Base-by-base conservation (phyloP, 2,329 filamentous ascomycete genomes). In the Sclerotinia borealis region DNA sequence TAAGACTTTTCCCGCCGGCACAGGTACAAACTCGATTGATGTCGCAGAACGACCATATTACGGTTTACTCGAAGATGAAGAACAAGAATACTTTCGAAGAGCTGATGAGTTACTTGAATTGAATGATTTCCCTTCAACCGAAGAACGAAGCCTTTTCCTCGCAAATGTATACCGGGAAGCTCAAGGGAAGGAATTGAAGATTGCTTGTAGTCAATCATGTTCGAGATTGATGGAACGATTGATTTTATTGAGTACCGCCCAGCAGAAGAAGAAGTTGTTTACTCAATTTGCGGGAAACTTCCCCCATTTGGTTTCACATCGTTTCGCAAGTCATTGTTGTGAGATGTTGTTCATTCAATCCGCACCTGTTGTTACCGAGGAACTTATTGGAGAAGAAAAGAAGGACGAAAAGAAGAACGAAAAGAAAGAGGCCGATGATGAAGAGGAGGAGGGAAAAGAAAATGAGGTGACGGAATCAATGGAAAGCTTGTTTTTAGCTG, bases 301-400 rank as follows among this genome's bases (percentile, higher is more conserved):
- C 76, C 80, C 93, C 64, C 89, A 93, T 71, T 83, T 99, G 34
- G 87, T 97, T 59, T 93, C 96, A 75, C 95, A 99, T 77, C 89
- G 95, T 22, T 99, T 99, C 72, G 95, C 95, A 6, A 96, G 93
- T 65, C 95, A 99, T 79, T 98, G 93, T 77, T 97, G 93, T 75
- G 95, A 99, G 78, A 91, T 91, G 31, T 82, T 99, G 37, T 98
- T 99, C 75, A 80, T 93, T 55, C 86, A 90, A 68, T 89, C 91
- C 1, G 93, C 93, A 0, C 88, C 90, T 1, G 78, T 89, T 13
- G 90, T 96, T 43, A 89, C 89, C 17, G 80, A 88, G 66, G 93
- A 96, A 76, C 77, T 91, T 19, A 76, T 78, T 7, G 75, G 81
- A 74, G 78, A 80, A 11, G 75, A 75, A 19, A 69, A 70, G 25